Base-by-base conservation (phyloP, 768 basidiomycete genomes). In the Clathrus columnatus region DNA sequence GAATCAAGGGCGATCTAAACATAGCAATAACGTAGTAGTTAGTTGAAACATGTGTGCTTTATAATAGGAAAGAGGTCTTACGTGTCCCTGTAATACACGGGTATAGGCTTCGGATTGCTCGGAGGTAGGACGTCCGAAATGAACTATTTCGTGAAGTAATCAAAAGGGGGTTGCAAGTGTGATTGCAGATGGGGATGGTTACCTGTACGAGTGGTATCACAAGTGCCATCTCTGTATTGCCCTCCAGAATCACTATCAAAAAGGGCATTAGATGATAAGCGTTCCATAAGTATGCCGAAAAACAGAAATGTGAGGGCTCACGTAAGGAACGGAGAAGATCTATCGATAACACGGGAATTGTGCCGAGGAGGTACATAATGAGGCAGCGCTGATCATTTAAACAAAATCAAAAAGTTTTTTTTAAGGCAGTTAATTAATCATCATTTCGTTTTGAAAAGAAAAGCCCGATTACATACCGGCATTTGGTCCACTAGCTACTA, bases 51-150 rank as follows among this genome's bases (percentile, higher is more conserved):
- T 47, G 41, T 41, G 43, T 14, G 46, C 51, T 56, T 59, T 53
- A 36, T 51, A 21, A 7, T 60, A 28, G 62, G 57, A 64, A 58
- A 58, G 64, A 47, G 57, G 36, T 78, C 88, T 63, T 74, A 91
- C 90, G 72, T 99, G 96, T 7, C 94, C 95, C 70, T 99, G 96
- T 56, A 99, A 68, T 43, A 98, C 96, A 46, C 92, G 78, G 27
- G 96, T 99, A 69, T 84, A 99, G 1, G 95, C 92, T 61, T 93
- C 87, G 65, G 82, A 85, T 66, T 91, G 84, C 59, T 91, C 86
- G n/a, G 75, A 58, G n/a, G 85, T 82, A 6, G 89, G 88, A n/a
- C 83, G 79, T 42, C 92, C 91, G 64, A 94, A 90, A 71, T 91
- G 88, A 26, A 91, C 70, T 0, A 88, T 90, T 48, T 87, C 79